Conservation (phyloP, 441 rosid genomes). For the Dalechampia spathulata region DNA sequence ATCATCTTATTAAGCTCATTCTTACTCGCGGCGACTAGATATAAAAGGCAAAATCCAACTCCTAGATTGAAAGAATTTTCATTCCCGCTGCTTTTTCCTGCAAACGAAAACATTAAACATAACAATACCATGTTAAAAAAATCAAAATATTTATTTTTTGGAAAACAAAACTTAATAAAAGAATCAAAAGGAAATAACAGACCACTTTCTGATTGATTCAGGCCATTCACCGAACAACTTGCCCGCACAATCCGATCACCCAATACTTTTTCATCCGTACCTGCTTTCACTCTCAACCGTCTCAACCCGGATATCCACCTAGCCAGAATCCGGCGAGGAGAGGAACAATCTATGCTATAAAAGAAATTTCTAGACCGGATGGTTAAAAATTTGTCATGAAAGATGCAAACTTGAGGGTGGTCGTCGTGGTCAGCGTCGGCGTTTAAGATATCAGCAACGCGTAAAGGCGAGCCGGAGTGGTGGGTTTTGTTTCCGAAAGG, state of each 20-base stretch:
- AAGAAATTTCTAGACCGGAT: background rate
- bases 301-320: conserved; percentile 19
- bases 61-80: conserved; percentile 37
- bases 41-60: conserved; percentile 45
- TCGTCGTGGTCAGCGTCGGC: background rate
- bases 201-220: conserved; percentile 6
- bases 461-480: conserved; percentile 5
- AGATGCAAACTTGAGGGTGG: background rate
- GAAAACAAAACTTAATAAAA: background rate
- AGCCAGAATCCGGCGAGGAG: conserved; percentile 3
- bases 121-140: background rate
- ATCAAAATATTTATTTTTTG: background rate
- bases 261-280: background rate
- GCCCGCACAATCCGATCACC: conserved; percentile 1
- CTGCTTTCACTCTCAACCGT: conserved; percentile 7
- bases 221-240: conserved; percentile 11
- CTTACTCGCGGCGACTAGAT: conserved; percentile 47
- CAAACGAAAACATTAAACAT: background rate
- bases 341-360: background rate
- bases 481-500: background rate
- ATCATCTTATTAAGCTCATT: conserved; percentile 53
- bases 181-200: background rate
- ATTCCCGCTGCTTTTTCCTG: conserved; percentile 34
- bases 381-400: background rate
- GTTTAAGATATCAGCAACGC: conserved; percentile 24